Evolutionary conservation across 441 rosid species (phyloP), one percentile per base, ranked within the genome.

Genomic region (Gossypium trilobum): DNA sequence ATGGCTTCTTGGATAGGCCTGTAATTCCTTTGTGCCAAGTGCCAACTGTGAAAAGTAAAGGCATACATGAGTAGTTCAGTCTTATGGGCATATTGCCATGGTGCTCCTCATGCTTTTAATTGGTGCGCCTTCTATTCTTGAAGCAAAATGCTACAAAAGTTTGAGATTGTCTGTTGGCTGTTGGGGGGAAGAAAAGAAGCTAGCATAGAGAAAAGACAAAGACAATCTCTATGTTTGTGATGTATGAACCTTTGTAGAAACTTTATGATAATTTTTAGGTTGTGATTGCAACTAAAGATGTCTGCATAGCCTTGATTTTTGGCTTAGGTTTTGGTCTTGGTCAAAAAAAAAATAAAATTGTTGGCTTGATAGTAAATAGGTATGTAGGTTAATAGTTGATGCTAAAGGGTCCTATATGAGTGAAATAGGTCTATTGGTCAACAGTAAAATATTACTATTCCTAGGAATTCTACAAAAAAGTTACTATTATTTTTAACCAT

Each of bases 391-490:
- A 20, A 42, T 64, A 1, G 11, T 42, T 42, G 4, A 9, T 42
- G 31, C 68, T 19, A 64, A 64, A 39, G 19, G 51, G 68, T 39
- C 16, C 46, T 63, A 39, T 63, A 63, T 19, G 51, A 63, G 68
- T 63, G 51, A 36, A 36, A 36, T 33, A 36, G 68, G 50, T 62
- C 11, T 62, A 39, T 62, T 4, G 48, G 23, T 33, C 48, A 33
- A 33, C 67, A 9, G 2, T 61, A 61, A 33, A 33, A 33, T 33
- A 61, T 61, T 33, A 33, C 17, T 61, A 22, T 44, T 13, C 19
- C 17, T 11, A 44, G 31, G 17, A 20, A 20, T 65, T 44, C 52
- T 64, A 20, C 8, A 64, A 42, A 42, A 42, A 64, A 10, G 4
- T 36, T 36, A 2, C 8, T 9, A 11, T 0, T 65, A 1, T 60